Evolutionary conservation across 257 asterid species (phyloP).

Genomic region (Anisodus acutangulus): DNA sequence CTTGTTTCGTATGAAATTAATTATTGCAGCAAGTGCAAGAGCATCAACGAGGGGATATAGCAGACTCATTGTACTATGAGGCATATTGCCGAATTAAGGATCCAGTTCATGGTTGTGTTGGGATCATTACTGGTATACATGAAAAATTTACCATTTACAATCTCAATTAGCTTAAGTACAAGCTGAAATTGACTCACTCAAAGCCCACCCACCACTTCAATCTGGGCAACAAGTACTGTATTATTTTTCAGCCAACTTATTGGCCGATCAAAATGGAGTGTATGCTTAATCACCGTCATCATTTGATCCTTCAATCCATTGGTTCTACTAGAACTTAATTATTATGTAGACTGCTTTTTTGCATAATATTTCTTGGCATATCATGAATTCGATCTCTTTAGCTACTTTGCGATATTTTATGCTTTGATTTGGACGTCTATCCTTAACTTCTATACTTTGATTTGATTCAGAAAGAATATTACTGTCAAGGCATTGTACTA

Average conservation of each 20-base stretch:
- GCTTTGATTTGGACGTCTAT: neutral
- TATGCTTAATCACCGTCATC: neutral
- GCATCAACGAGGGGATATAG: conserved; percentile 36
- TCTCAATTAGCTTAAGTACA: conserved; percentile 33
- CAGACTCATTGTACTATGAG: conserved; percentile 38
- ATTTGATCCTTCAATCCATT: neutral
- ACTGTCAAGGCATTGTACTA: no score
- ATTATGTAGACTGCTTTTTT: neutral
- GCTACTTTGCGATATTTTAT: neutral
- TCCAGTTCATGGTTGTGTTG: conserved; percentile 44
- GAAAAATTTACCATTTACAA: conserved; percentile 33
- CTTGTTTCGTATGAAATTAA: no score
- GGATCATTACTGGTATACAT: conserved; percentile 36
- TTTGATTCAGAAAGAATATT: no score
- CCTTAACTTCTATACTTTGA: neutral
- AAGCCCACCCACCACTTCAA: neutral
- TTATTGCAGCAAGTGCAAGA: conserved; percentile 32
- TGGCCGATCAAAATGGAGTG: neutral
- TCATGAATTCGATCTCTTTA: no score
- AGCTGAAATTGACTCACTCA: conserved; percentile 36
- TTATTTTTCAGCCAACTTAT: neutral
- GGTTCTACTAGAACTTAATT: neutral
- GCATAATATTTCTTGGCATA: neutral
- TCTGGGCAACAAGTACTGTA: neutral
- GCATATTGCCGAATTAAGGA: conserved; percentile 43